A percentile compares a stretch with the other conserved stretches of the same genome.
Conservation (phyloP, 768 basidiomycete genomes). For the Boletus pseudo-olivaceus region DNA sequence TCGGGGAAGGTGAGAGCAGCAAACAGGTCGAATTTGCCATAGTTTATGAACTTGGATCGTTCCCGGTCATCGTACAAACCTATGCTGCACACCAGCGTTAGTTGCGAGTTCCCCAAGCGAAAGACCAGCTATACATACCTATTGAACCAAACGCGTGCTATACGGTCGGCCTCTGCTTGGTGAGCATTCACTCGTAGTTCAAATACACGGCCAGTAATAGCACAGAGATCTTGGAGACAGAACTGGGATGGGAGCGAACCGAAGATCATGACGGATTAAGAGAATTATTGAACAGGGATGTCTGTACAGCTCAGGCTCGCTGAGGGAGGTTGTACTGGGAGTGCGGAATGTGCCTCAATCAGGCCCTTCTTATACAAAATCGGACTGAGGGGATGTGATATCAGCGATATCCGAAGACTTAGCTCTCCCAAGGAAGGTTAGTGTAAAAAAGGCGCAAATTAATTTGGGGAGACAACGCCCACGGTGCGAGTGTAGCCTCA, state of each 20-base stretch:
- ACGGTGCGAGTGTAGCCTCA: conserved; percentile 23
- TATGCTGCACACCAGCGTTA: conserved; percentile 18
- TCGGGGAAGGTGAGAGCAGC: conserved; percentile 39
- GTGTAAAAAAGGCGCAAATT: conserved; percentile 28
- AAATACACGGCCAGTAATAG: conserved; percentile 35
- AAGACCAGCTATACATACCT: conserved; percentile 15
- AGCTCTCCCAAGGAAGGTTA: conserved; percentile 20
- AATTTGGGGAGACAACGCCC: conserved; percentile 20
- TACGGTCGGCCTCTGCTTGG: conserved; percentile 33
- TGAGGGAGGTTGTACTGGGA: conserved; percentile 16
- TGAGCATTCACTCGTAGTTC: conserved; percentile 33
- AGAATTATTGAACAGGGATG: conserved; percentile 10
- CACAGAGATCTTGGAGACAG: conserved; percentile 33
- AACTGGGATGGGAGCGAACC: conserved; percentile 35
- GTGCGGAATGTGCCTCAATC: conserved; percentile 3
- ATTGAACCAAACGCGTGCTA: conserved; percentile 34
- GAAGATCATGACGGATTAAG: conserved; percentile 27
- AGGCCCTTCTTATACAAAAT: conserved; percentile 31
- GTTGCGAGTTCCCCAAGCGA: background rate
- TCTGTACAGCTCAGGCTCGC: conserved; percentile 27
- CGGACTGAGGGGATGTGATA: conserved; percentile 14
- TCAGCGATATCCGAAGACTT: conserved; percentile 17
- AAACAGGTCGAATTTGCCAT: conserved; percentile 38
- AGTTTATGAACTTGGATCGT: conserved; percentile 34
- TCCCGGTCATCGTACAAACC: conserved; percentile 35